A percentile compares a stretch with the other conserved stretches of the same genome.
Evolutionary conservation across 176 grass and related monocot genomes (phyloP).

Genomic region (Eremochloa ophiuroides): DNA sequence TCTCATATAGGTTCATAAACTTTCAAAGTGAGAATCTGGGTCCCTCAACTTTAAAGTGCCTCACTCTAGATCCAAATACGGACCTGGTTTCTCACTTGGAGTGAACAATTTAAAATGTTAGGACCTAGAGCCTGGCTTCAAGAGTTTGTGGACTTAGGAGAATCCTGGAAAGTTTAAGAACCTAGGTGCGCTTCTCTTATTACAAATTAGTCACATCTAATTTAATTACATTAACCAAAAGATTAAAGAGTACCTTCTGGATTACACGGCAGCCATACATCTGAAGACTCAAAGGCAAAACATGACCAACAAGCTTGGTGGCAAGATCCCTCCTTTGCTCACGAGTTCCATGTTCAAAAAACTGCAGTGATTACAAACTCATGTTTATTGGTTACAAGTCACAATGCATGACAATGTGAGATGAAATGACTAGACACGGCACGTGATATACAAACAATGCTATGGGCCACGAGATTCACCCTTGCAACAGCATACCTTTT

Average conservation of each 20-base stretch:
- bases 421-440: not conserved
- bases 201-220: not conserved
- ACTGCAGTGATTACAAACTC: conserved; percentile 49
- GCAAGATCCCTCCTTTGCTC: conserved; percentile 91
- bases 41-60: not conserved
- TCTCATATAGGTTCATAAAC: not conserved
- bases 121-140: not conserved
- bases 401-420: conserved; percentile 2
- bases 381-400: not conserved
- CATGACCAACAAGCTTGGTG: conserved; percentile 83
- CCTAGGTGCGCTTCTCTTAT: not conserved
- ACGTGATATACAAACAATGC: not conserved
- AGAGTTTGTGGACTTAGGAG: not conserved
- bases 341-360: conserved; percentile 88
- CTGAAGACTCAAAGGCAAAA: conserved; percentile 86
- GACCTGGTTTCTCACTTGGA: not conserved
- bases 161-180: not conserved
- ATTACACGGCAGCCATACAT: conserved; percentile 99
- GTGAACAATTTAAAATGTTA: not conserved
- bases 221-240: not conserved
- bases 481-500: conserved; percentile 64
- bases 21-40: not conserved
- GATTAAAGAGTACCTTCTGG: conserved; percentile 73
- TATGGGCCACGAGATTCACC: not conserved
- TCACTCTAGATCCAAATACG: not conserved